These are phyloP conservation scores for Endocalyx cinctus DNA, from an alignment of 2,329 filamentous ascomycete genomes.

Conservation along the genomic window DNA sequence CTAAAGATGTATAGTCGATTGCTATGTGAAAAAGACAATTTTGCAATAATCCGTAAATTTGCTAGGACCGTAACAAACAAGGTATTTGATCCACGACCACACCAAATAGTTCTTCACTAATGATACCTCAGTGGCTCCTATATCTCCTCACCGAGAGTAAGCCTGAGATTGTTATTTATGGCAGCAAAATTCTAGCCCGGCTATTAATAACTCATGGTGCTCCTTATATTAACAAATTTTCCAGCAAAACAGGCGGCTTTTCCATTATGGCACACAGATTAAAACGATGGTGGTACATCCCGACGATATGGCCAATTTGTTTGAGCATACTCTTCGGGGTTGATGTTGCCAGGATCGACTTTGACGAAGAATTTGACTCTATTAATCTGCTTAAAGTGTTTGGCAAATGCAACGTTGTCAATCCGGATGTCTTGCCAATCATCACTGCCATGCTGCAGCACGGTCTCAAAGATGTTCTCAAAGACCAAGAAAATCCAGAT, in stretches of 20 bases:
- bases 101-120: constrained; percentile 22
- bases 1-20: constrained; percentile 73
- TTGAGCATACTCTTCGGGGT: constrained; percentile 84
- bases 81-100: constrained; percentile 43
- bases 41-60: constrained; percentile 74
- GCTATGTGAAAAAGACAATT: constrained; percentile 68
- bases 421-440: constrained; percentile 74
- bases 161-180: constrained; percentile 73
- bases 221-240: constrained; percentile 79
- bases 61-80: constrained; percentile 93
- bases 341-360: constrained; percentile 70
- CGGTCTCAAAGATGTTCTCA: constrained; percentile 68
- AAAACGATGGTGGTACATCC: constrained; percentile 82
- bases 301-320: constrained; percentile 80
- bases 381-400: constrained; percentile 73
- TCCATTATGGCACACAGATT: constrained; percentile 76
- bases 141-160: constrained; percentile 88
- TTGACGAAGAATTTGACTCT: constrained; percentile 69
- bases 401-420: constrained; percentile 60
- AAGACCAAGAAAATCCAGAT: constrained; percentile 55
- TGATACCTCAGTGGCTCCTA: constrained; percentile 67
- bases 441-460: constrained; percentile 84
- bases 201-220: constrained; percentile 79
- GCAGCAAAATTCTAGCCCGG: constrained; percentile 76
- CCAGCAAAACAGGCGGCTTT: constrained; percentile 80